Conservation (phyloP, 1,284 basidiomycete genomes). For the Sphaerobolus stellatus region DNA sequence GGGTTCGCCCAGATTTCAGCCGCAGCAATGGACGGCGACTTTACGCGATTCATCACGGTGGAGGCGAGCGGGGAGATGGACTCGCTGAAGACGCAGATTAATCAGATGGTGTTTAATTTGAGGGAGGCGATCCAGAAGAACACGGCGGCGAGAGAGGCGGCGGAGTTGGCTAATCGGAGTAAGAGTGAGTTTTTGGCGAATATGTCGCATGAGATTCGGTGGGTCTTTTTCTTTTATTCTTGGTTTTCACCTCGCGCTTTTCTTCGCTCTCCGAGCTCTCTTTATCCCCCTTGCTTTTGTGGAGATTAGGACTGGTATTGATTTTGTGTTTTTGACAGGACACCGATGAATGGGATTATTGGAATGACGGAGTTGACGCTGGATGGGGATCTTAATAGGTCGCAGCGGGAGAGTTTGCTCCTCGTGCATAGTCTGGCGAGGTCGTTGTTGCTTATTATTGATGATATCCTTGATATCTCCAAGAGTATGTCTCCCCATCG, state of each 20-base stretch:
- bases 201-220: slow-evolving; percentile 96
- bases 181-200: slow-evolving; percentile 99
- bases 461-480: slow-evolving; percentile 97
- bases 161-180: slow-evolving; percentile 92
- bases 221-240: slow-evolving; percentile 30
- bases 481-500: slow-evolving; percentile 77
- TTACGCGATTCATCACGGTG: slow-evolving; percentile 98
- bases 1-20: slow-evolving; percentile 99
- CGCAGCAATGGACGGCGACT: slow-evolving; percentile 98
- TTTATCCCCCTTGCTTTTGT: slow-evolving; percentile 1
- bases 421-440: slow-evolving; percentile 94
- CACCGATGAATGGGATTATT: slow-evolving; percentile 99
- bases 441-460: slow-evolving; percentile 94
- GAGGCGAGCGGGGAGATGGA: slow-evolving; percentile 99
- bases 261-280: not conserved
- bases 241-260: too few species aligned
- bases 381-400: slow-evolving; percentile 86
- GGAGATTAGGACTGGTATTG: not conserved
- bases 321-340: slow-evolving; percentile 49
- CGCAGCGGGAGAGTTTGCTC: slow-evolving; percentile 92
- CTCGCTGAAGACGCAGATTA: slow-evolving; percentile 98
- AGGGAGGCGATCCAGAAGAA: slow-evolving; percentile 99
- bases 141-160: slow-evolving; percentile 95
- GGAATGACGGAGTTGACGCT: slow-evolving; percentile 99
- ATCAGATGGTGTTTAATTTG: slow-evolving; percentile 98